Conservation (phyloP, 2,329 filamentous ascomycete species). For the Lizonia empirigonia region DNA sequence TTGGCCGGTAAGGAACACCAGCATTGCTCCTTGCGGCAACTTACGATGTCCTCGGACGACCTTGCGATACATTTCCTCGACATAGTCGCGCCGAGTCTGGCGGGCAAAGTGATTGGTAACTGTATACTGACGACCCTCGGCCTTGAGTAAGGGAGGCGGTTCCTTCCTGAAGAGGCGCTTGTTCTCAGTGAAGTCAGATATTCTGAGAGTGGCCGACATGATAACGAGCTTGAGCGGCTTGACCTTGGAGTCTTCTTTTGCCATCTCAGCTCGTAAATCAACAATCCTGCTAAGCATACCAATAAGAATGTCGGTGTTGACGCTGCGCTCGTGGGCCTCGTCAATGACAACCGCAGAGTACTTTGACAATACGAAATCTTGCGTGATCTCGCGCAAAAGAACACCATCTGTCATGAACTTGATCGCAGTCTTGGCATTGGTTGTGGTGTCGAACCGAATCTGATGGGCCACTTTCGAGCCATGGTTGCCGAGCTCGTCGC, state of each 20-base stretch:
- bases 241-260: slow-evolving; percentile 69
- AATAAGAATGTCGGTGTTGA: slow-evolving; percentile 98
- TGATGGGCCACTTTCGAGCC: slow-evolving; percentile 82
- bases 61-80: slow-evolving; percentile 88
- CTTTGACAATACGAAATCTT: slow-evolving; percentile 84
- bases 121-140: slow-evolving; percentile 88
- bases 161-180: slow-evolving; percentile 72
- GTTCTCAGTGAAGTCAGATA: slow-evolving; percentile 90
- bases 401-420: slow-evolving; percentile 99
- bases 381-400: slow-evolving; percentile 84
- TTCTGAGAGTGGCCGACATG: slow-evolving; percentile 94
- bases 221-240: slow-evolving; percentile 89
- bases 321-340: slow-evolving; percentile 94
- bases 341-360: slow-evolving; percentile 96
- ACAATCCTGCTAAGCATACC: slow-evolving; percentile 95
- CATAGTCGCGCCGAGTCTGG: slow-evolving; percentile 82
- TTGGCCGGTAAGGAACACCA: slow-evolving; percentile 93
- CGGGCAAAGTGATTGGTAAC: slow-evolving; percentile 90
- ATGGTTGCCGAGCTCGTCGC: slow-evolving; percentile 79
- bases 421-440: slow-evolving; percentile 79
- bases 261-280: slow-evolving; percentile 77
- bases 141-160: slow-evolving; percentile 82
- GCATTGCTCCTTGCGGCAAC: slow-evolving; percentile 84
- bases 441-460: slow-evolving; percentile 91
- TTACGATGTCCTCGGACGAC: slow-evolving; percentile 87